A percentile compares a stretch with the other conserved stretches of the same genome.
These are phyloP conservation scores for Hippophae rhamnoides DNA, from an alignment of 306 rosid species.

Conservation along the genomic window DNA sequence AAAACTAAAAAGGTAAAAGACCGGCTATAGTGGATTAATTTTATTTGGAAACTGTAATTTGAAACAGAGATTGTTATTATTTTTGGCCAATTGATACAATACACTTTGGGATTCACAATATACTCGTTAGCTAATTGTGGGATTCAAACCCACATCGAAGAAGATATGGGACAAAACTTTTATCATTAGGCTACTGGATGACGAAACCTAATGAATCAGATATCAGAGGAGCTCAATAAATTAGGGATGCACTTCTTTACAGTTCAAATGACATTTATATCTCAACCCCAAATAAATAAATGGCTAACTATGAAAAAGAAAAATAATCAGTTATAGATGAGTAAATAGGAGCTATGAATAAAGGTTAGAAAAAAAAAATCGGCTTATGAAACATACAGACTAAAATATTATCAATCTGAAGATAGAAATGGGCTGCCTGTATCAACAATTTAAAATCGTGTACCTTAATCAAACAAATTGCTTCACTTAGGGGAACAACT, in stretches of 20 bases:
- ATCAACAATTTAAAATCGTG: neutral
- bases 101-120: too few species aligned
- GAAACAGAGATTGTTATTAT: too few species aligned
- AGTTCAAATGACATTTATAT: conserved; percentile 1
- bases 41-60: too few species aligned
- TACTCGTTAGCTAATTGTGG: neutral
- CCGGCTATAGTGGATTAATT: too few species aligned
- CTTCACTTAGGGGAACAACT: neutral
- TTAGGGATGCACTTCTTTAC: conserved; percentile 4
- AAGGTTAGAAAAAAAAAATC: too few species aligned
- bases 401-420: too few species aligned
- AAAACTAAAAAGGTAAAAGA: too few species aligned
- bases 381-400: too few species aligned
- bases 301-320: too few species aligned
- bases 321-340: too few species aligned
- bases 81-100: too few species aligned
- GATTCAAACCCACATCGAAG: neutral
- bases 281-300: neutral
- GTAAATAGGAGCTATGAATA: too few species aligned
- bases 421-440: neutral
- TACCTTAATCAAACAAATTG: neutral
- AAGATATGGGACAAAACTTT: conserved; percentile 13
- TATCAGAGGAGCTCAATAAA: conserved; percentile 15
- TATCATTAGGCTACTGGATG: neutral
- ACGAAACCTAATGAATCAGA: conserved; percentile 1